Conservation (phyloP, 176 grass and related monocot genomes). For the Themeda triandra region DNA sequence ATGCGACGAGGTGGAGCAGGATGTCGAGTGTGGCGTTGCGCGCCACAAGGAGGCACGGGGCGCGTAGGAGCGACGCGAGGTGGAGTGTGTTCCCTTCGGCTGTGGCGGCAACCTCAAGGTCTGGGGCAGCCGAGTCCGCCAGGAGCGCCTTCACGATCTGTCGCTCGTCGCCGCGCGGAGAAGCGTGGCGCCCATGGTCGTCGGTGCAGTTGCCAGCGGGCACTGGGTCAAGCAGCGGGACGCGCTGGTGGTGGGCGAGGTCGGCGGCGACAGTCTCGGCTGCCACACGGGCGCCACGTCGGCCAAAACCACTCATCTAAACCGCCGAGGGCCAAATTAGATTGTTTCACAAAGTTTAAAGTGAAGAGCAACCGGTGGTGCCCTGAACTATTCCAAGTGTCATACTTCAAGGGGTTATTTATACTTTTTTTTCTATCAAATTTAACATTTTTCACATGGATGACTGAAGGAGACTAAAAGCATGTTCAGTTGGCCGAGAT, state of each 20-base stretch:
- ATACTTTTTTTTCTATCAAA: no score
- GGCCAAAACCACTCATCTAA: no score
- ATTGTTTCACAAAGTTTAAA: no score
- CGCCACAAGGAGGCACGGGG: conserved; percentile 34
- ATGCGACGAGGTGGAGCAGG: conserved; percentile 43
- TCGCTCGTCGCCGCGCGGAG: conserved; percentile 43
- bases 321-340: no score
- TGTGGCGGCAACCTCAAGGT: conserved; percentile 36
- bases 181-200: conserved; percentile 25
- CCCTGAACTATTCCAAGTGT: no score
- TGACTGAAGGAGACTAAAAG: no score
- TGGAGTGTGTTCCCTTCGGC: conserved; percentile 42
- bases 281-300: no score
- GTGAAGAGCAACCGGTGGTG: no score
- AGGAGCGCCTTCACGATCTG: conserved; percentile 56
- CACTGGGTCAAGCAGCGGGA: conserved; percentile 28
- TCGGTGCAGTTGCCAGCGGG: background rate
- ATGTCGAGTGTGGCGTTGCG: conserved; percentile 53
- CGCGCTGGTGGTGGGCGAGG: conserved; percentile 32
- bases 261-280: conserved; percentile 36
- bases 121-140: conserved; percentile 31
- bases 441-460: no score
- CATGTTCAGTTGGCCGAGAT: no score
- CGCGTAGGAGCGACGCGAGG: conserved; percentile 36
- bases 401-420: no score